Evolutionary conservation across 1,139 yeast genomes (phyloP), one percentile per base, ranked within the genome.

Genomic region (Pichia terricola): DNA sequence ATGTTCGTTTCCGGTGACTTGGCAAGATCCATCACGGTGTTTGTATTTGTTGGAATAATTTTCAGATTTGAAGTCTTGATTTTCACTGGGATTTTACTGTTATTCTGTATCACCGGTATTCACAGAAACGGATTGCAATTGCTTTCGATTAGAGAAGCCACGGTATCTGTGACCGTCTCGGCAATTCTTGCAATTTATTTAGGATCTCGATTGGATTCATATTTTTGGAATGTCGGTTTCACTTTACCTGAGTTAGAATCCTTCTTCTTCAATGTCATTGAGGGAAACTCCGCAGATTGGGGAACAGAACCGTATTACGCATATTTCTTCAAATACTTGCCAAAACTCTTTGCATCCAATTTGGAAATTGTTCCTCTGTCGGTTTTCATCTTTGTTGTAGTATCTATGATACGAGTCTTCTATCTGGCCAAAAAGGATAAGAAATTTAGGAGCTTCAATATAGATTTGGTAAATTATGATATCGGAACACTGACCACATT

Each of bases 251-350:
- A 89, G 61, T 48, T 86, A 2, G 72, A 72, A 38, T 77, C 94
- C 0, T 81, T 89, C 56, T 45, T 75, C 16, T 89, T 76, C 65
- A 89, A 89, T 58, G 83, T 86, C 3, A 51, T 88, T 22, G 62
- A 75, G 5, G 95, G 95, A 1, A 77, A 83, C 39, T 70, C 95
- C 1, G 63, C 73, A 1, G 69, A 77, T 16, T 91, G 97, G 96
- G 97, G 97, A 0, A 73, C 72, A 1, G 89, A 84, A 57, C 95
- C 96, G 4, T 74, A 72, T 58, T 53, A 63, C 39, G 75, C 85
- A 0, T 89, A 89, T 61, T 80, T 87, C 54, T 62, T 70, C 2
- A 71, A 72, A 45, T 73, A 83, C 49, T 61, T 84, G 46, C 72
- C 81, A 31, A 69, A 66, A 50, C 54, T 80, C 33, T 71, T 47